Evolutionary conservation across 202 grass and related monocot genomes (phyloP).

Genomic region (Hordeum pubiflorum): DNA sequence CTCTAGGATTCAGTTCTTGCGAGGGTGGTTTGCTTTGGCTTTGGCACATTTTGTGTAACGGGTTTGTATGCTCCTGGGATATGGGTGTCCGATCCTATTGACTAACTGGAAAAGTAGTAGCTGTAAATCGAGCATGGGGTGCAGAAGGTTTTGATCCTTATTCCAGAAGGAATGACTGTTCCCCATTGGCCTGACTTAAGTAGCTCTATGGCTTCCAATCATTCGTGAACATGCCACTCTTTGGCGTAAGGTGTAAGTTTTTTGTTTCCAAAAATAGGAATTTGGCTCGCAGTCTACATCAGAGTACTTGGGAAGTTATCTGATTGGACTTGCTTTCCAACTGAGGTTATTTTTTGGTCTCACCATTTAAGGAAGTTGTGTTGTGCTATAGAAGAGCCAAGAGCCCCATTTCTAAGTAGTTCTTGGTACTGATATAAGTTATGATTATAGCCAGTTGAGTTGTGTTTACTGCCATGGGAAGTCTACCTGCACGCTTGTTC

Average conservation of each 20-base stretch:
- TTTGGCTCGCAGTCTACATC: background rate
- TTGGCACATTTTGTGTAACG: background rate
- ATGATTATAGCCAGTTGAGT: background rate
- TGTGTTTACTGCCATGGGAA: conserved; percentile 7
- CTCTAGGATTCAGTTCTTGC: background rate
- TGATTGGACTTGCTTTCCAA: background rate
- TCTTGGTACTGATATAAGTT: background rate
- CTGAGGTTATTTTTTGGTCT: background rate
- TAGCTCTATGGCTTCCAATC: background rate
- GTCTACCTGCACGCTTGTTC: background rate
- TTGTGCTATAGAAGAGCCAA: background rate
- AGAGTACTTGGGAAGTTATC: conserved; percentile 6
- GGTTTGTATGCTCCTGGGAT: background rate
- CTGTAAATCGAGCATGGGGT: background rate
- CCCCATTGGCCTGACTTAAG: background rate
- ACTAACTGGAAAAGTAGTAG: background rate
- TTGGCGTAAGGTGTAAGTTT: background rate
- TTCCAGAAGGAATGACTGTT: background rate
- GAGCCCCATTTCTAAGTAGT: background rate
- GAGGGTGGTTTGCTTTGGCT: background rate
- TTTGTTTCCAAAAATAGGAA: background rate
- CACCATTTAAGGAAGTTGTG: background rate
- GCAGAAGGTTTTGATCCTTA: background rate
- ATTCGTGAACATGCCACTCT: background rate
- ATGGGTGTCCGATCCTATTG: background rate